A percentile compares a stretch with the other conserved stretches of the same genome.
Evolutionary conservation across 1,284 basidiomycete genomes (phyloP).

Genomic region (Phylloboletellus chloephorus): DNA sequence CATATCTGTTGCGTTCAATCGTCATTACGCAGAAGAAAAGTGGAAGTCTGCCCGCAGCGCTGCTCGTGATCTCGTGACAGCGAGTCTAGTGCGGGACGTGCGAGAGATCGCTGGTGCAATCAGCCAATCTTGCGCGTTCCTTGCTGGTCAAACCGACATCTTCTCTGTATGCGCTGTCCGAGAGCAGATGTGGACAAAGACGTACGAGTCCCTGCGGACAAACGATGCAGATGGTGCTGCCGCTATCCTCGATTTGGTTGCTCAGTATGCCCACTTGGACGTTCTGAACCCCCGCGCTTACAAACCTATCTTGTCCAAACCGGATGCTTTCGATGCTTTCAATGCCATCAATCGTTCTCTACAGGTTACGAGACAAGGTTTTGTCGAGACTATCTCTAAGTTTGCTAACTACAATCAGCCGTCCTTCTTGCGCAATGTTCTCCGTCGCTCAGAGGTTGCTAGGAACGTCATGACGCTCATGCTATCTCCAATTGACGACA

Average conservation of each 20-base stretch:
- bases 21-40: slow-evolving; percentile 36
- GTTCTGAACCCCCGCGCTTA: slow-evolving; percentile 50
- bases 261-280: slow-evolving; percentile 64
- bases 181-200: slow-evolving; percentile 62
- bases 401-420: slow-evolving; percentile 57
- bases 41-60: slow-evolving; percentile 49
- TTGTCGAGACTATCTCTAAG: slow-evolving; percentile 56
- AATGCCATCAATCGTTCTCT: slow-evolving; percentile 57
- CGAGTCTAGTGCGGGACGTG: slow-evolving; percentile 43
- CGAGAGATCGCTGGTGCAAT: slow-evolving; percentile 39
- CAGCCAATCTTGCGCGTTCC: slow-evolving; percentile 35
- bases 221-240: slow-evolving; percentile 55
- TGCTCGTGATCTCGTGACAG: slow-evolving; percentile 44
- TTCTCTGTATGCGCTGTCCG: slow-evolving; percentile 39
- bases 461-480: slow-evolving; percentile 62
- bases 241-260: slow-evolving; percentile 51
- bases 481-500: slow-evolving; percentile 71
- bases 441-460: slow-evolving; percentile 48
- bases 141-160: slow-evolving; percentile 29
- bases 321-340: slow-evolving; percentile 34
- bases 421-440: slow-evolving; percentile 45
- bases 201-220: slow-evolving; percentile 55
- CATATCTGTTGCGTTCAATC: slow-evolving; percentile 56
- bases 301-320: slow-evolving; percentile 34
- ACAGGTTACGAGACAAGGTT: slow-evolving; percentile 51